Evolutionary conservation across 75 land plant species (phyloP).

Genomic region (Chamaecyparis obtusa): DNA sequence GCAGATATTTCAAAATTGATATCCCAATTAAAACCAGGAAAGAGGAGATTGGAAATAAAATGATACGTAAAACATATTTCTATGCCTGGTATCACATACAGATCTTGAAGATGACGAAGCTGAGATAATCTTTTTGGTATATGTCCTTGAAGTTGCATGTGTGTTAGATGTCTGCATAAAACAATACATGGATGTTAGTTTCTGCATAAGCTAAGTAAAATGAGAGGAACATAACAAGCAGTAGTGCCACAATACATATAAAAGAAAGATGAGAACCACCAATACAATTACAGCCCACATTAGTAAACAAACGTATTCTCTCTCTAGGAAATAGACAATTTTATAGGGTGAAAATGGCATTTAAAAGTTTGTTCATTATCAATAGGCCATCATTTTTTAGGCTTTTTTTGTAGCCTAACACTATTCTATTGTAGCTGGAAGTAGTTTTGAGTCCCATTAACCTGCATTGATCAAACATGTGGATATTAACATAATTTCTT

Average conservation of each 20-base stretch:
- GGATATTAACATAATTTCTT: neutral
- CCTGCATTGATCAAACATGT: neutral
- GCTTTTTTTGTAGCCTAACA: neutral
- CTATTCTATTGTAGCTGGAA: neutral
- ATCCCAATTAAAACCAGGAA: neutral
- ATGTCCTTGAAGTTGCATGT: constrained; percentile 3
- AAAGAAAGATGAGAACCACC: neutral
- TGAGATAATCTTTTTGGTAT: constrained; percentile 1
- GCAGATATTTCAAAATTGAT: neutral
- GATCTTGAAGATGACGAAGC: constrained; percentile 1
- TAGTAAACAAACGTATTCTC: neutral
- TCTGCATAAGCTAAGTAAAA: neutral
- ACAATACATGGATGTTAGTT: neutral
- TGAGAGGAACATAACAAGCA: neutral
- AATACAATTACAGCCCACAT: neutral
- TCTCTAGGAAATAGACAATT: neutral
- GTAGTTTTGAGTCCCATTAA: neutral
- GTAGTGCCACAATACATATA: neutral
- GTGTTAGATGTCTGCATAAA: constrained; percentile 4
- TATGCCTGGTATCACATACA: neutral
- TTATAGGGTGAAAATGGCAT: neutral
- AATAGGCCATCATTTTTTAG: neutral
- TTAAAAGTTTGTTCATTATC: neutral
- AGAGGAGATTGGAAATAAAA: neutral
- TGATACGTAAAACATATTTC: neutral